Evolutionary conservation across 352 stramenopile species (phyloP).

Genomic region (Phytophthora cajani): DNA sequence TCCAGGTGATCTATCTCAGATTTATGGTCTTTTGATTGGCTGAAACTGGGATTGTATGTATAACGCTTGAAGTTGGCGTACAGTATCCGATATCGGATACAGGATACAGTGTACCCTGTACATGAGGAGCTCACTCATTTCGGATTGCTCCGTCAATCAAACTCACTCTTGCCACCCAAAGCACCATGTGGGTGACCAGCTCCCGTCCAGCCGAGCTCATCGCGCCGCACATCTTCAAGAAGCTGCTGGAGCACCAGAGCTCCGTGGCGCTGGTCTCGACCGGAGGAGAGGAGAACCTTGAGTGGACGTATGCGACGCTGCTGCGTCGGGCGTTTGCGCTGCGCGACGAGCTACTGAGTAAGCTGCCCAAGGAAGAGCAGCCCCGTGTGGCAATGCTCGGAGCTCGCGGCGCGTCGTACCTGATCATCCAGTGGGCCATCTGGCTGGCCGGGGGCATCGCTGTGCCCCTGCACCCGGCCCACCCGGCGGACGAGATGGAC

Average conservation of each 20-base stretch:
- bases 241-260: constrained; percentile 34
- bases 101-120: too few species aligned
- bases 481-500: constrained; percentile 71
- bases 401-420: constrained; percentile 55
- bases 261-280: constrained; percentile 26
- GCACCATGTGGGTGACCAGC: constrained; percentile 7
- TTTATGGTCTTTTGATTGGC: not conserved
- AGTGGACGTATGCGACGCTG: constrained; percentile 61
- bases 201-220: constrained; percentile 15
- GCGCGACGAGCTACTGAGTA: constrained; percentile 34
- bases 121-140: constrained; percentile 9
- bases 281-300: constrained; percentile 3
- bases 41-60: not conserved
- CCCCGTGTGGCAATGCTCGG: constrained; percentile 54
- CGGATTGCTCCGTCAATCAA: constrained; percentile 3
- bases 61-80: not conserved
- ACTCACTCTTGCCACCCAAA: not conserved
- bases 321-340: constrained; percentile 42
- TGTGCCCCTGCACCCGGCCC: constrained; percentile 66
- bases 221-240: constrained; percentile 38
- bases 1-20: not conserved
- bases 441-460: constrained; percentile 74
- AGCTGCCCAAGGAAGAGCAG: constrained; percentile 23
- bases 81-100: too few species aligned
- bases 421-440: constrained; percentile 78